Conservation (phyloP, 176 grass and related monocot species). For the Guadua angustifolia region DNA sequence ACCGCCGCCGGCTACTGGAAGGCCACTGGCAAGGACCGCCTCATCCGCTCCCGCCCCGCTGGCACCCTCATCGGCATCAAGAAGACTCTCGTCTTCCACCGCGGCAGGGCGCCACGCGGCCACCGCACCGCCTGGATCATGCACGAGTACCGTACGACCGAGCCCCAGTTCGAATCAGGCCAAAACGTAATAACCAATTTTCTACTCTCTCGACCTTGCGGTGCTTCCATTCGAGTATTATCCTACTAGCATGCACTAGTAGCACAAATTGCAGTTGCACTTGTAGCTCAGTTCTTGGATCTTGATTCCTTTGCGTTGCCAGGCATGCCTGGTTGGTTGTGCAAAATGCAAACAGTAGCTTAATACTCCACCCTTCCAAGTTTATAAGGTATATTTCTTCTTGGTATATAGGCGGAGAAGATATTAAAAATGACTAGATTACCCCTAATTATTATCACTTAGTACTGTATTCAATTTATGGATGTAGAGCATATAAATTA, state of each 20-base stretch:
- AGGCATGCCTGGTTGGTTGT: background rate
- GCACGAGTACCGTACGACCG: slow-evolving; percentile 74
- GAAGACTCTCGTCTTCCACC: slow-evolving; percentile 77
- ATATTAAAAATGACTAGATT: no score
- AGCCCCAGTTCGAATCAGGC: slow-evolving; percentile 39
- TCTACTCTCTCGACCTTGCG: background rate
- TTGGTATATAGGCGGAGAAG: no score
- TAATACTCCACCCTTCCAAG: background rate
- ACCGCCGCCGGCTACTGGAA: slow-evolving; percentile 95
- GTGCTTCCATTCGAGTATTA: background rate
- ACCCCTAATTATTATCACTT: no score
- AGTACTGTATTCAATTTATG: no score
- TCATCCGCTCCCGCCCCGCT: slow-evolving; percentile 50
- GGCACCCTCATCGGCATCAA: slow-evolving; percentile 65
- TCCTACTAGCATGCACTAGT: background rate
- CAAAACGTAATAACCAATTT: slow-evolving; percentile 36
- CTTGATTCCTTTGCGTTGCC: no score
- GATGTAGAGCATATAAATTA: no score
- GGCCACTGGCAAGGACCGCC: slow-evolving; percentile 91
- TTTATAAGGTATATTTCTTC: no score
- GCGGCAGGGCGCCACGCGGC: slow-evolving; percentile 55
- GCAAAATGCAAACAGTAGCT: background rate
- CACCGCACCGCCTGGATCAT: slow-evolving; percentile 64
- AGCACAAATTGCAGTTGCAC: background rate
- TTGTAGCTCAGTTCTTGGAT: background rate